phyloP scores from a whole-genome alignment of 1,139 yeast species.

The Yamadazyma conglobata region DNA sequence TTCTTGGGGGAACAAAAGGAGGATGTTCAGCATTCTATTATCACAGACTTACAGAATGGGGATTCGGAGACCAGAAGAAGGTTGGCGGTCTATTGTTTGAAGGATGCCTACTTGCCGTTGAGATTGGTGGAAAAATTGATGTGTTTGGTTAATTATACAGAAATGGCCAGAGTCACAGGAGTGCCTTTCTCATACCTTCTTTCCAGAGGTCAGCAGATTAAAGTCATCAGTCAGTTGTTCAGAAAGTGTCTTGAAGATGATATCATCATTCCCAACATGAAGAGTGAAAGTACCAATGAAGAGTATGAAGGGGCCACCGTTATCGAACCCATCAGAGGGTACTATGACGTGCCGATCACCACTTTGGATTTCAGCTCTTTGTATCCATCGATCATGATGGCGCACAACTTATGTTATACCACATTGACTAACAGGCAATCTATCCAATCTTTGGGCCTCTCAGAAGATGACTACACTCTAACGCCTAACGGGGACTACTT shows the following conservation, averaged over 20 bases:
- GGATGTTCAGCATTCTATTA: constrained; percentile 96
- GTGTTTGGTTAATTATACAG: constrained; percentile 96
- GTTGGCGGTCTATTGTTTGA: constrained; percentile 93
- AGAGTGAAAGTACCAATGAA: constrained; percentile 76
- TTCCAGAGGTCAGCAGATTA: constrained; percentile 94
- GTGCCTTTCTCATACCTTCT: constrained; percentile 91
- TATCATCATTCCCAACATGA: constrained; percentile 87
- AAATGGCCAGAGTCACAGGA: constrained; percentile 99
- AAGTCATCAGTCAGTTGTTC: constrained; percentile 91
- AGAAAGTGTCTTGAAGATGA: constrained; percentile 85
- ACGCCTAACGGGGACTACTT: constrained; percentile 95
- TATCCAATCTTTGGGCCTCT: constrained; percentile 59
- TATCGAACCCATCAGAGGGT: constrained; percentile 93
- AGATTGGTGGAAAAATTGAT: constrained; percentile 85
- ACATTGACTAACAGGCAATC: constrained; percentile 72
- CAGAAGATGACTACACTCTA: constrained; percentile 72
- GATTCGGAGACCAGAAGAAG: constrained; percentile 89
- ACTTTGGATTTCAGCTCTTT: constrained; percentile 96
- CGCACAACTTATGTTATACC: constrained; percentile 95
- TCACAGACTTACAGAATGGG: constrained; percentile 92
- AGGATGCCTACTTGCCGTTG: constrained; percentile 91
- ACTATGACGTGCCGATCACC: constrained; percentile 95
- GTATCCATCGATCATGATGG: constrained; percentile 99
- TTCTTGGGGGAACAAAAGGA: constrained; percentile 95
- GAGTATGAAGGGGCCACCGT: constrained; percentile 99